Conservation (phyloP, 169 alveolate genomes). For the Amoebophrya sp. region DNA sequence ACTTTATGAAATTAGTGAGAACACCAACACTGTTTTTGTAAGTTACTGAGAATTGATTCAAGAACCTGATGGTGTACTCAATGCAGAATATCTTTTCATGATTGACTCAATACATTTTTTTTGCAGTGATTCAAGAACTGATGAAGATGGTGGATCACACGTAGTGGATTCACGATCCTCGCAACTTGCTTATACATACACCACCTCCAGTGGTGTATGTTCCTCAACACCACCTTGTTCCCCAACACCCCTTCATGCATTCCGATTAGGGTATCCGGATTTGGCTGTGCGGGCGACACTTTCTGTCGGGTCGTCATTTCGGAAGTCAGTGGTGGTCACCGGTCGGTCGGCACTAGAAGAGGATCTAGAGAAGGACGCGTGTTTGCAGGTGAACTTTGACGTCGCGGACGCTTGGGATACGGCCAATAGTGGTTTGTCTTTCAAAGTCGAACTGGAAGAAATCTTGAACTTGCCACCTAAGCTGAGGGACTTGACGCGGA, state of each 20-base stretch:
- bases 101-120: no score
- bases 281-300: neutral
- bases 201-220: no score
- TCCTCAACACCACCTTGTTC: no score
- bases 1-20: no score
- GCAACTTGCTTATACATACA: no score
- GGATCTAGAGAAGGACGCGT: neutral
- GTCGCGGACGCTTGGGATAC: neutral
- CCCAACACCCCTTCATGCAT: neutral
- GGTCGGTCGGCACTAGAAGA: neutral
- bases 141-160: no score
- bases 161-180: no score
- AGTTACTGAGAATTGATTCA: no score
- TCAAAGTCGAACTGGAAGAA: neutral
- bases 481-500: neutral
- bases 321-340: neutral
- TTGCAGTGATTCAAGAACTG: no score
- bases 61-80: no score
- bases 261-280: neutral
- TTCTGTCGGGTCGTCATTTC: neutral
- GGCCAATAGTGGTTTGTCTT: neutral
- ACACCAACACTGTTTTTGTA: no score
- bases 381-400: neutral
- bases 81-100: no score
- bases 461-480: neutral